Percentiles rank a stretch among this genome's conserved stretches.
These are phyloP conservation scores for Zizania latifolia DNA, from an alignment of 176 grass and related monocot genomes.

Conservation along the genomic window DNA sequence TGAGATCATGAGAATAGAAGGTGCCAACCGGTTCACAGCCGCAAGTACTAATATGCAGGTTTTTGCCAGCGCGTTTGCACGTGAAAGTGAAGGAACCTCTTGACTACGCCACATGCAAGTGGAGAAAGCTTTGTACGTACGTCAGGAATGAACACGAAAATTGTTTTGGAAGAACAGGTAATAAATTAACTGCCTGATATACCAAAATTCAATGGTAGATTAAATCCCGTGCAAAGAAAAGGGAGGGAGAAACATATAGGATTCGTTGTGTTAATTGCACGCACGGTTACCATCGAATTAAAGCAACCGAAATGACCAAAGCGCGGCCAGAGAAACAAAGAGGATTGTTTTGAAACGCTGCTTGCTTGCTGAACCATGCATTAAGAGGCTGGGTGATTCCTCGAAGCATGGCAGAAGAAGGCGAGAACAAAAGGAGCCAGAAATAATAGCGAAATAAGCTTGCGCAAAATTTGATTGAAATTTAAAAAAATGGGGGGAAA, in stretches of 20 bases:
- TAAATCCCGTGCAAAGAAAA: background rate
- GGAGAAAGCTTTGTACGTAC: background rate
- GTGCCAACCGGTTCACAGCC: conserved; percentile 1
- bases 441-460: no score
- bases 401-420: no score
- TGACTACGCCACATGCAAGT: background rate
- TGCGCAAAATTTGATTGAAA: no score
- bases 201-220: background rate
- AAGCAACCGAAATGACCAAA: background rate
- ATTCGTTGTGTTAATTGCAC: background rate
- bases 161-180: background rate
- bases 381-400: no score
- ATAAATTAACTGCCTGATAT: background rate
- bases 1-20: background rate
- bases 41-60: background rate
- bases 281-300: background rate
- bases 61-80: conserved; percentile 12
- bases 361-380: background rate
- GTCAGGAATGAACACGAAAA: conserved; percentile 8
- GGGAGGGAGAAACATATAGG: background rate
- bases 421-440: no score
- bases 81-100: conserved; percentile 7
- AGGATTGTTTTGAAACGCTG: background rate
- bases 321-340: background rate
- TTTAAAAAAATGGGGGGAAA: no score